Conservation (phyloP, 1,284 basidiomycete genomes). For the Pisolithus thermaeus region DNA sequence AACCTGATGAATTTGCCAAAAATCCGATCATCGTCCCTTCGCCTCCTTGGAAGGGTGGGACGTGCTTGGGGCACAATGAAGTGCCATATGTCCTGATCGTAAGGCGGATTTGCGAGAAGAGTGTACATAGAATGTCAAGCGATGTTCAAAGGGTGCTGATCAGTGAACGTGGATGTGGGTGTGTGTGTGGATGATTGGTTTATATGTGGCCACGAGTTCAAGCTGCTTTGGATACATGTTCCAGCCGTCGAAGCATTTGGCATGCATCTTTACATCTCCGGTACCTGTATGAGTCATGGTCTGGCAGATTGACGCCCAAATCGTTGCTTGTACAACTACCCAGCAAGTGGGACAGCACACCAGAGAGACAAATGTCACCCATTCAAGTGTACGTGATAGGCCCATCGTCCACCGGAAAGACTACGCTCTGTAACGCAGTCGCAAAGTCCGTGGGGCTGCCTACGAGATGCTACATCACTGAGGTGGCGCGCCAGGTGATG, state of each 20-base stretch:
- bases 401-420: constrained; percentile 62
- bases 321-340: not conserved
- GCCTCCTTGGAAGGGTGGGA: constrained; percentile 21
- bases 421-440: constrained; percentile 53
- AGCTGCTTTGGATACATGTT: constrained; percentile 1
- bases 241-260: constrained; percentile 1
- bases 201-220: not conserved
- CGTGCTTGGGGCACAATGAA: constrained; percentile 36
- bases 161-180: not conserved
- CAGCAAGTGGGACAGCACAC: constrained; percentile 9
- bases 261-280: constrained; percentile 1
- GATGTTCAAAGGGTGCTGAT: not conserved
- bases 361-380: constrained; percentile 8
- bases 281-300: constrained; percentile 5
- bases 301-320: constrained; percentile 6
- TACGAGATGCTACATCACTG: constrained; percentile 39
- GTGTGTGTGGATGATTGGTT: too few relatives aligned
- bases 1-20: constrained; percentile 50
- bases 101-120: constrained; percentile 36
- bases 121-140: constrained; percentile 21
- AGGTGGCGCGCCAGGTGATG: constrained; percentile 59
- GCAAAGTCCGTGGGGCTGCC: constrained; percentile 35
- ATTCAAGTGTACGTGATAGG: constrained; percentile 44
- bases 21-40: constrained; percentile 16
- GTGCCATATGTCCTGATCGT: constrained; percentile 46